Evolutionary conservation across 345 rosid genomes (phyloP), one percentile per base, ranked within the genome.

Genomic region (Hypericum perforatum): DNA sequence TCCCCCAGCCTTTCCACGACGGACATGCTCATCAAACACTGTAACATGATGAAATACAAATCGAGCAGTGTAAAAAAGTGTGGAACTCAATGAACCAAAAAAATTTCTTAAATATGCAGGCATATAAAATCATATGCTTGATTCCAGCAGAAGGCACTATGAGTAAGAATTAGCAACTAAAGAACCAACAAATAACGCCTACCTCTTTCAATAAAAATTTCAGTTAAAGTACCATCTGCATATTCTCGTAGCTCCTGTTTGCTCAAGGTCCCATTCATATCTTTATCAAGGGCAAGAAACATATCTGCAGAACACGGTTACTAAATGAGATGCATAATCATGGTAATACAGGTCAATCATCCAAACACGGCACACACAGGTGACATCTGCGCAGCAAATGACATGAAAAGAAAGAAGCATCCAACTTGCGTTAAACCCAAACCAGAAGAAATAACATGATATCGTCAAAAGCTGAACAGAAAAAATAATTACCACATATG

Each of bases 11-110:
- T 86, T 89, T 43, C 87, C 84, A 43, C 87, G 89, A 9, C 94
- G 91, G 42, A 84, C 81, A 71, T 94, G 99, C 73, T 94, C 97
- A 71, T 89, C 99, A 57, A 89, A 89, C 54, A 86, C 99, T 94
- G 63, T 48, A 14, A 43, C 38, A 38, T 59, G 32, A 22, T 22
- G 32, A 37, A 71, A 41, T 14, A 55, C 14, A 66, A 52, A 65
- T 22, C 9, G 32, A 48, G 56, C 53, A 29, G 16, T 36, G 64
- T 8, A 6, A 22, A 12, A 62, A 52, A 56, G 15, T 37, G 51
- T 0, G 36, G 37, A 29, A 44, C 3, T 9, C 13, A 44, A 6
- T 1, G 14, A 6, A 10, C 7, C 12, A 44, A 44, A 10, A 15
- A 44, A 44, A 44, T 10, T 44, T 3, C 11, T 10, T 1, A 44